Evolutionary conservation across 495 filamentous ascomycete genomes (phyloP).

Genomic region (Xylaria palmicola): DNA sequence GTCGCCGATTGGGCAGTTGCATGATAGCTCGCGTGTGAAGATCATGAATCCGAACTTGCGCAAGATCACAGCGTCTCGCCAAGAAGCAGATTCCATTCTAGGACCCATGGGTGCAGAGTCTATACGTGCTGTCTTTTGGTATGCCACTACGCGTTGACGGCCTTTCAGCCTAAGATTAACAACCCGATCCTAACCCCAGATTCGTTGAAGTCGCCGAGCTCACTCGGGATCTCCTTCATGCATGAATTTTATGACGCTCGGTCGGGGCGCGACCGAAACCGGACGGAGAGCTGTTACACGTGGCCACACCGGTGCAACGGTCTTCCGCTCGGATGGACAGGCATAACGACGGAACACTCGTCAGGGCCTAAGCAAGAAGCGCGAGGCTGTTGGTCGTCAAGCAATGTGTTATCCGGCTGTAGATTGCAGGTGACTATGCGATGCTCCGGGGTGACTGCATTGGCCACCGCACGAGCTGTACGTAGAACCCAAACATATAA

Average conservation of each 20-base stretch:
- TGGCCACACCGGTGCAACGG: background rate
- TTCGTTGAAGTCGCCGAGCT: background rate
- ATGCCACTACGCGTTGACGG: background rate
- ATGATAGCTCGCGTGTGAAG: background rate
- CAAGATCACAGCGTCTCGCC: no score
- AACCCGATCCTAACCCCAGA: background rate
- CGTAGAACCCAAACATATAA: background rate
- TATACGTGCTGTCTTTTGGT: background rate
- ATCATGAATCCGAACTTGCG: background rate
- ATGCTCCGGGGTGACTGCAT: background rate
- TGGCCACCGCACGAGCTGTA: background rate
- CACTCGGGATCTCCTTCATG: slow-evolving; percentile 2
- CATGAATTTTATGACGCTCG: slow-evolving; percentile 6
- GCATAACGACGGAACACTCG: background rate
- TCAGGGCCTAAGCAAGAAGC: background rate
- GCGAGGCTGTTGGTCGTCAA: background rate
- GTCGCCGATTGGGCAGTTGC: background rate
- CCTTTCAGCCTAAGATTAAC: slow-evolving; percentile 6
- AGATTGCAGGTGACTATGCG: background rate
- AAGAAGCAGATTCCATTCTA: background rate
- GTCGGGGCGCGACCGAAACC: background rate
- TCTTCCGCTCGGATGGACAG: background rate
- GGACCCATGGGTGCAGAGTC: background rate
- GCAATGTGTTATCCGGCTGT: background rate
- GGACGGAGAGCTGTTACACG: slow-evolving; percentile 3